phyloP scores from a whole-genome alignment of 139 green algal genomes.

The Haematococcus sp. region DNA sequence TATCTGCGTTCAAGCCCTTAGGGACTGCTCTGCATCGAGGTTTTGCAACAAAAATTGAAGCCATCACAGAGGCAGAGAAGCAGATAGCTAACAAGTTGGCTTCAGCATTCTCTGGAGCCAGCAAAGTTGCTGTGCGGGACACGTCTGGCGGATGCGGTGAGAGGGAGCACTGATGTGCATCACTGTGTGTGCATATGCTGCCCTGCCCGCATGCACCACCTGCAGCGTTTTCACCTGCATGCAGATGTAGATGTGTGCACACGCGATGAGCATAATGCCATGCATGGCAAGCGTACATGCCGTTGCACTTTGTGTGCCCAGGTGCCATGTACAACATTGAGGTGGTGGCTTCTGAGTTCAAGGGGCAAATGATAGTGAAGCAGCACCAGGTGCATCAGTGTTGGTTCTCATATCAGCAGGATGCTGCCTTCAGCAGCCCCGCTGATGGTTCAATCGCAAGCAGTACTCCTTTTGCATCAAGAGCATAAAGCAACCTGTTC shows the following conservation, averaged over 20 bases:
- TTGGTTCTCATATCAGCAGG: too few relatives aligned
- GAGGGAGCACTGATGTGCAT: slow-evolving; percentile 26
- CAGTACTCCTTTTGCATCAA: too few relatives aligned
- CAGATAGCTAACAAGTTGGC: slow-evolving; percentile 42
- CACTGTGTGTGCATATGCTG: slow-evolving; percentile 33
- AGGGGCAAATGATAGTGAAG: slow-evolving; percentile 53
- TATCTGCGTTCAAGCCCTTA: background rate
- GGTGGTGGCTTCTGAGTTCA: slow-evolving; percentile 15
- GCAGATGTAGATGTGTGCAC: background rate
- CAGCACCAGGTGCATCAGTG: slow-evolving; percentile 63
- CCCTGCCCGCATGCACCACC: background rate
- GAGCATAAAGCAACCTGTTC: background rate
- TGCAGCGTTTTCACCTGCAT: background rate
- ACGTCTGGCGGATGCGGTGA: slow-evolving; percentile 58
- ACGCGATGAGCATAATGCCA: background rate
- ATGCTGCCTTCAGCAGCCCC: too few relatives aligned
- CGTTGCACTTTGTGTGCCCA: background rate
- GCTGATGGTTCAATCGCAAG: too few relatives aligned
- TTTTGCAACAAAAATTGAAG: background rate
- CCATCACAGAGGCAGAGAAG: slow-evolving; percentile 19
- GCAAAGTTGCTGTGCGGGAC: slow-evolving; percentile 43
- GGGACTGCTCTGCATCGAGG: background rate
- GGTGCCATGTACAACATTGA: slow-evolving; percentile 25
- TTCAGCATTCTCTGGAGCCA: slow-evolving; percentile 10
- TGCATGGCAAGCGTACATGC: background rate